A percentile compares a stretch with the other conserved stretches of the same genome.
Evolutionary conservation across 371 early-diverging fungal species (phyloP).

Genomic region (Mortierella sp.): DNA sequence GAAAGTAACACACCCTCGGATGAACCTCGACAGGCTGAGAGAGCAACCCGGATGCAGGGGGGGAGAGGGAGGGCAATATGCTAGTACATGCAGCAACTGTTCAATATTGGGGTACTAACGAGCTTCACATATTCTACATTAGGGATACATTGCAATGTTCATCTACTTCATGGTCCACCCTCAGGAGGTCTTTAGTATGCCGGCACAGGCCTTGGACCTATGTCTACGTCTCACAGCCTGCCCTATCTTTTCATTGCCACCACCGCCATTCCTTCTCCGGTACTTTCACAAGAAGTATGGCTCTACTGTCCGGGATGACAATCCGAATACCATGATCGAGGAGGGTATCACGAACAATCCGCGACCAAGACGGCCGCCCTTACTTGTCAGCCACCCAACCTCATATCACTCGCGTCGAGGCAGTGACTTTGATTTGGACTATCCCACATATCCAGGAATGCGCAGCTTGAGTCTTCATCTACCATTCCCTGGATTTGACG

Average conservation of each 20-base stretch:
- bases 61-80: too few species aligned
- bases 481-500: slow-evolving; percentile 4
- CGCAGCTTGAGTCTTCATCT: not conserved
- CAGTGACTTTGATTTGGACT: slow-evolving; percentile 18
- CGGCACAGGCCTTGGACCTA: slow-evolving; percentile 44
- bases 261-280: slow-evolving; percentile 27
- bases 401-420: slow-evolving; percentile 20
- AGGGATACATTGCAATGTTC: slow-evolving; percentile 40
- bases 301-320: slow-evolving; percentile 15
- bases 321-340: slow-evolving; percentile 48
- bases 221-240: slow-evolving; percentile 40
- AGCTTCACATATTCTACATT: not conserved
- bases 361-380: slow-evolving; percentile 31
- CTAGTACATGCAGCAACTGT: too few species aligned
- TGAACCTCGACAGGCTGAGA: too few species aligned
- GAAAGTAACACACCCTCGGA: too few species aligned
- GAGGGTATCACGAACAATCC: slow-evolving; percentile 52
- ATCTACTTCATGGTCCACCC: slow-evolving; percentile 40
- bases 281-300: slow-evolving; percentile 43
- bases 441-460: not conserved
- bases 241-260: slow-evolving; percentile 47
- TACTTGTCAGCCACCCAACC: slow-evolving; percentile 29
- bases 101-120: too few species aligned
- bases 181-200: slow-evolving; percentile 21
- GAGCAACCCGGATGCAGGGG: too few species aligned